Evolutionary conservation across 2,329 filamentous ascomycete species (phyloP).

Genomic region (Capronia coronata): DNA sequence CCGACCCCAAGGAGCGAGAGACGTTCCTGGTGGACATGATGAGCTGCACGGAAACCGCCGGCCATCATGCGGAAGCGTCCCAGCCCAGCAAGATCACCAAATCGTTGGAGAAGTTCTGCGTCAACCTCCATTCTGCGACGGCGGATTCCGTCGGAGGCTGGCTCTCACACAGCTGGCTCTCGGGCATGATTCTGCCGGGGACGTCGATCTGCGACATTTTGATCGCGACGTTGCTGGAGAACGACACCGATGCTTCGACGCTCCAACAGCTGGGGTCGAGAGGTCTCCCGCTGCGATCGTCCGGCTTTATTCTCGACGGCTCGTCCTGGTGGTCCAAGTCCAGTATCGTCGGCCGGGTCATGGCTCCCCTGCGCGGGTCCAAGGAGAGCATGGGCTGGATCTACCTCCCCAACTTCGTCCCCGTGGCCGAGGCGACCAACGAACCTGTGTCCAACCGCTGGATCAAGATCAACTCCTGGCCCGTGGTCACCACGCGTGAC

Average conservation of each 20-base stretch:
- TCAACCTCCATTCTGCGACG: slow-evolving; percentile 20
- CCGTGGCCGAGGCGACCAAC: slow-evolving; percentile 32
- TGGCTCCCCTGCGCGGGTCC: slow-evolving; percentile 42
- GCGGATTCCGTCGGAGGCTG: slow-evolving; percentile 43
- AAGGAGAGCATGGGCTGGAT: slow-evolving; percentile 53
- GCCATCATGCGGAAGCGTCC: neutral
- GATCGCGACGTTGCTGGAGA: slow-evolving; percentile 52
- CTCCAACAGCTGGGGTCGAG: slow-evolving; percentile 45
- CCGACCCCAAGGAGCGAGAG: slow-evolving; percentile 18
- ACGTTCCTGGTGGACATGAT: slow-evolving; percentile 20
- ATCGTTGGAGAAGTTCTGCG: slow-evolving; percentile 10
- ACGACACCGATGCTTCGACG: slow-evolving; percentile 41
- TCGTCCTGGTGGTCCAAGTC: slow-evolving; percentile 53
- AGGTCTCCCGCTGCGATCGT: slow-evolving; percentile 45
- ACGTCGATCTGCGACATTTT: slow-evolving; percentile 49
- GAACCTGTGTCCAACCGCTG: slow-evolving; percentile 40
- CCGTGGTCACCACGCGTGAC: slow-evolving; percentile 28
- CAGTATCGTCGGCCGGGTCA: slow-evolving; percentile 49
- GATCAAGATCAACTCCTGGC: slow-evolving; percentile 43
- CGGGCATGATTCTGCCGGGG: slow-evolving; percentile 50
- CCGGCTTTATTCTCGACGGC: slow-evolving; percentile 44
- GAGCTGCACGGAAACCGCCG: slow-evolving; percentile 2
- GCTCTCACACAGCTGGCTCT: slow-evolving; percentile 51
- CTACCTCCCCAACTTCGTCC: slow-evolving; percentile 36
- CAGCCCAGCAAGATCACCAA: slow-evolving; percentile 2